A percentile compares a stretch with the other conserved stretches of the same genome.
phyloP scores from a whole-genome alignment of 345 rosid genomes.

The Populus alba region DNA sequence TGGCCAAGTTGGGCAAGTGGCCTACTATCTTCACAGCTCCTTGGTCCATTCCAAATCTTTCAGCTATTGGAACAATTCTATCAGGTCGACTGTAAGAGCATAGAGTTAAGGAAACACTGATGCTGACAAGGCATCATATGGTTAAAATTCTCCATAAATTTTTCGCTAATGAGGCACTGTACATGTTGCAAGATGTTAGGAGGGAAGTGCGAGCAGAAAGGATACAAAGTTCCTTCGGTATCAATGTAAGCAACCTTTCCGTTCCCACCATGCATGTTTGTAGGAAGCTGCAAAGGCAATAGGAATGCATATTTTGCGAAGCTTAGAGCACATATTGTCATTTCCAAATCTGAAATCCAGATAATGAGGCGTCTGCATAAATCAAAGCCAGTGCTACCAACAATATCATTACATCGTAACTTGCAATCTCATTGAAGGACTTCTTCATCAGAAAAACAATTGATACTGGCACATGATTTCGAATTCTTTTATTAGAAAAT shows the following conservation, averaged over 20 bases:
- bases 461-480: neutral
- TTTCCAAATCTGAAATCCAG: neutral
- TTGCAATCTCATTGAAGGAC: neutral
- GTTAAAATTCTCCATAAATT: neutral
- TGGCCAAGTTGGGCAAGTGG: too few relatives aligned
- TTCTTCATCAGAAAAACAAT: neutral
- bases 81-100: constrained; percentile 69
- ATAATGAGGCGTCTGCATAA: neutral
- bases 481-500: neutral
- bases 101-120: constrained; percentile 30
- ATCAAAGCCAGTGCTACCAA: neutral
- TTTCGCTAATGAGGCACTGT: neutral
- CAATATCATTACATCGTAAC: neutral
- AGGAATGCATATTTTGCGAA: neutral
- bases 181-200: neutral
- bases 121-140: neutral
- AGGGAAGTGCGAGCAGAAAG: constrained; percentile 19
- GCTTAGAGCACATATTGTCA: neutral
- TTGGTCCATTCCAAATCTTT: constrained; percentile 98
- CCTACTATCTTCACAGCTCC: too few relatives aligned
- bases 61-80: constrained; percentile 81
- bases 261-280: constrained; percentile 82
- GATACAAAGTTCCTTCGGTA: constrained; percentile 90
- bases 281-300: constrained; percentile 60
- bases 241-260: constrained; percentile 93